Conservation (phyloP, 306 rosid species). For the Luffa aegyptiaca region DNA sequence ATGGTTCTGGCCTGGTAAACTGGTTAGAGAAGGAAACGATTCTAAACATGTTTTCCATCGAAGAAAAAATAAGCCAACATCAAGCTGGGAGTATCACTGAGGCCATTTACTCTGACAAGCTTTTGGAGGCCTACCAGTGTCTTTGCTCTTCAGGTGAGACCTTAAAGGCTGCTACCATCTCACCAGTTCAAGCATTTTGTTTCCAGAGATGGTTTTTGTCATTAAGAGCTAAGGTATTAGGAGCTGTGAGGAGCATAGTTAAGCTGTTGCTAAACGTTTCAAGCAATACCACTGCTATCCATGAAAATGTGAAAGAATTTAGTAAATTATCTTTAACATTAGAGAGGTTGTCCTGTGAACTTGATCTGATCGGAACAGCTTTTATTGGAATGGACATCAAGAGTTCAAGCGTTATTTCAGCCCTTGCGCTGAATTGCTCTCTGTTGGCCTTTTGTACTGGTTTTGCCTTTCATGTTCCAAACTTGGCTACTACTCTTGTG, state of each 20-base stretch:
- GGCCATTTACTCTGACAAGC: slow-evolving; percentile 16
- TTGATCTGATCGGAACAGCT: slow-evolving; percentile 35
- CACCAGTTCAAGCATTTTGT: slow-evolving; percentile 25
- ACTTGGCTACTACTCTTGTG: slow-evolving; percentile 3
- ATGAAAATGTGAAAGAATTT: slow-evolving; percentile 17
- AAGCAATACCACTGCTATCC: slow-evolving; percentile 1
- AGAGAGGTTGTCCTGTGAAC: slow-evolving; percentile 29
- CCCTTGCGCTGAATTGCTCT: slow-evolving; percentile 40
- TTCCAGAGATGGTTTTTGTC: slow-evolving; percentile 64
- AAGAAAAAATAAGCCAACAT: slow-evolving; percentile 17
- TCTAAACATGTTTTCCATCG: neutral
- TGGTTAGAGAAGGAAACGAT: slow-evolving; percentile 18
- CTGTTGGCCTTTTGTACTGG: slow-evolving; percentile 48
- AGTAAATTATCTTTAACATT: slow-evolving; percentile 27
- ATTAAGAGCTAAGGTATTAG: slow-evolving; percentile 35
- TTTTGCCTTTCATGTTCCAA: slow-evolving; percentile 28
- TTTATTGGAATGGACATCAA: slow-evolving; percentile 43
- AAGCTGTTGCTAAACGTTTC: slow-evolving; percentile 17
- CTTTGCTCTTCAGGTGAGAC: slow-evolving; percentile 35
- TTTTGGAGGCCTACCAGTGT: slow-evolving; percentile 29
- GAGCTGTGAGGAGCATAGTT: slow-evolving; percentile 24
- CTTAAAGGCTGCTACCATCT: slow-evolving; percentile 29
- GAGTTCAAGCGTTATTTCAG: slow-evolving; percentile 31
- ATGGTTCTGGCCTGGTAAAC: slow-evolving; percentile 21
- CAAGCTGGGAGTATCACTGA: slow-evolving; percentile 4